These are phyloP conservation scores for Cercospora sp. DNA, from an alignment of 2,329 filamentous ascomycete genomes.

Conservation along the genomic window DNA sequence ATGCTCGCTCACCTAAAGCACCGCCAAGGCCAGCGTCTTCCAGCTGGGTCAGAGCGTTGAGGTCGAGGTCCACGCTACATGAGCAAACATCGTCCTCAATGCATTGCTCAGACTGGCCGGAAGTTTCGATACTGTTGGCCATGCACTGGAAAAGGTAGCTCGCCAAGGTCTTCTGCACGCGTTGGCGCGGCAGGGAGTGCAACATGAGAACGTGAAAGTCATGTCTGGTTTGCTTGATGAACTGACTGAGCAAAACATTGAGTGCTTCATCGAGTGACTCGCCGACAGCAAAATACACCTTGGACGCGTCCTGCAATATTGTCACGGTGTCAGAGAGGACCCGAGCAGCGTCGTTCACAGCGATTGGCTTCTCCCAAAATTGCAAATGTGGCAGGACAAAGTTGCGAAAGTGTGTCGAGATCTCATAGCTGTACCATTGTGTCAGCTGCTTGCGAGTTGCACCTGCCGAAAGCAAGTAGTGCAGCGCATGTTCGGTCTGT, in stretches of 20 bases:
- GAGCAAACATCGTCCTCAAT: constrained; percentile 44
- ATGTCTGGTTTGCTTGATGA: constrained; percentile 17
- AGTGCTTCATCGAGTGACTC: neutral
- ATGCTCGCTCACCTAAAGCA: constrained; percentile 67
- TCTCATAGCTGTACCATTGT: constrained; percentile 51
- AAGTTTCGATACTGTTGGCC: constrained; percentile 22
- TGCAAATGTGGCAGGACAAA: constrained; percentile 30
- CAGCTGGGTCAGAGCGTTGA: constrained; percentile 42
- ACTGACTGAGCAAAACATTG: neutral
- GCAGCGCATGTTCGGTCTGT: constrained; percentile 25
- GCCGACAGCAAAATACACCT: constrained; percentile 37
- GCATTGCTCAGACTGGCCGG: constrained; percentile 35
- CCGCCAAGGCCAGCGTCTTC: constrained; percentile 67
- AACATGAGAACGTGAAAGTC: constrained; percentile 31
- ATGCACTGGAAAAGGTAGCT: constrained; percentile 32
- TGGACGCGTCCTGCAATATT: constrained; percentile 41
- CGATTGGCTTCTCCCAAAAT: constrained; percentile 32
- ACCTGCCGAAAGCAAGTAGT: constrained; percentile 15
- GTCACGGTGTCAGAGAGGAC: constrained; percentile 41
- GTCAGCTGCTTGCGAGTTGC: constrained; percentile 36
- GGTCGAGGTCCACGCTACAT: constrained; percentile 30
- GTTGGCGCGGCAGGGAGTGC: constrained; percentile 33
- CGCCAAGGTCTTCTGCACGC: constrained; percentile 31
- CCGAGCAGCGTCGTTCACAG: constrained; percentile 32
- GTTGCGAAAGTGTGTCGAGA: constrained; percentile 45